Evolutionary conservation across 345 rosid genomes (phyloP).

Genomic region (Raphanus sativus): DNA sequence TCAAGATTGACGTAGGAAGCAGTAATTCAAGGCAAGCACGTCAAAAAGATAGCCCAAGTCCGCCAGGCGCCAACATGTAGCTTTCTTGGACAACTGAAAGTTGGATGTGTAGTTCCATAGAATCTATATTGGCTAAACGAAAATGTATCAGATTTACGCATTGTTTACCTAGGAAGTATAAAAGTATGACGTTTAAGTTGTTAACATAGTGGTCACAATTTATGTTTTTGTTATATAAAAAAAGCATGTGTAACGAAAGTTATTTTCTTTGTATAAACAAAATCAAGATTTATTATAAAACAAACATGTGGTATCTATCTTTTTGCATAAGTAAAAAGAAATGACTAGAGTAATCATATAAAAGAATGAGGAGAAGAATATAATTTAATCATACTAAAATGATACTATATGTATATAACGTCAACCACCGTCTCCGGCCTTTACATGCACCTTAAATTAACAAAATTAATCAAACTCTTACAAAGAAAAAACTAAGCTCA

Average conservation of each 20-base stretch:
- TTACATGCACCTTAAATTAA: constrained; percentile 17
- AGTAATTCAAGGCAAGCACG: constrained; percentile 15
- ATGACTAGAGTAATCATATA: neutral
- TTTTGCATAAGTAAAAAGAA: neutral
- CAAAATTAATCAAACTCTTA: constrained; percentile 40
- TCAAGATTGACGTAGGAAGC: constrained; percentile 18
- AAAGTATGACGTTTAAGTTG: neutral
- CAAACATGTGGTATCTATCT: neutral
- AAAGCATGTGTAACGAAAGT: neutral
- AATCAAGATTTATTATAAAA: neutral
- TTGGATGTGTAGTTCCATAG: neutral
- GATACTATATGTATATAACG: neutral
- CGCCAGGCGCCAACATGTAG: constrained; percentile 8
- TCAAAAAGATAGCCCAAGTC: neutral
- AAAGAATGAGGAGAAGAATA: neutral
- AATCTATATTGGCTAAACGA: neutral
- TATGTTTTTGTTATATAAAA: neutral
- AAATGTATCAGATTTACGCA: neutral
- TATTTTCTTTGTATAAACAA: neutral
- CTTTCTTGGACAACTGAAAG: neutral
- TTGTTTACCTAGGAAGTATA: neutral
- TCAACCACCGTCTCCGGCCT: neutral
- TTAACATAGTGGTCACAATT: neutral
- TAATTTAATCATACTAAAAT: constrained; percentile 2
- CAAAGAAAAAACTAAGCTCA: constrained; percentile 57